Base-by-base conservation (phyloP, 306 rosid genomes). In the Castanea sativa region DNA sequence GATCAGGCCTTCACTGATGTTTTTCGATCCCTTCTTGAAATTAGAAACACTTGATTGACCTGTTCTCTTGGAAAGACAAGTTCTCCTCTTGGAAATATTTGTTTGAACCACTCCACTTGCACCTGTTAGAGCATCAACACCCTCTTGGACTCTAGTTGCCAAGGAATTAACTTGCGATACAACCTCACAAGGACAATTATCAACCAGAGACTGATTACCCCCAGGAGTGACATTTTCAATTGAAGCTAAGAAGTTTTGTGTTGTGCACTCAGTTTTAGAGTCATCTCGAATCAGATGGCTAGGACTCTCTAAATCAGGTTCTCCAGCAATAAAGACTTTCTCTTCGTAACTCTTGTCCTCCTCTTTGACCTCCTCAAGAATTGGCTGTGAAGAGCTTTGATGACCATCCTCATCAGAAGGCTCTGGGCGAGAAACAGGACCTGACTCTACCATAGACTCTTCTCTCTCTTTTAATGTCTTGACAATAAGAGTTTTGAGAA, bases 401-500 rank as follows among this genome's bases (percentile, higher is more conserved):
- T 93, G 84, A 73, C 80, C 92, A 32, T 91, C 96, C 21, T 92
- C 96, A 15, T 92, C 93, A 23, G 89, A 87, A 60, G 94, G 92
- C 75, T 87, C 90, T 30, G 82, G 81, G 81, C 78, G 79, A 18
- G 90, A 73, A 58, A 64, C 53, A 21, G 93, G 91, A 78, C 85
- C 83, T 1, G 90, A 80, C 67, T 93, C 94, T 65, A 83, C 79
- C 55, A 89, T 70, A 20, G 90, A 91, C 75, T 91, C 99, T 75
- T 90, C 95, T 81, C 99, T 84, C 75, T 91, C 93, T 84, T 79
- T 88, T 6, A 91, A 83, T 71, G 97, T 89, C 93, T 81, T 90
- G 55, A 76, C 86, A 2, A 95, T 89, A 69, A 95, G 98, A 60
- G 92, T 95, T 84, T 90, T 95, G 83, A 95, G 98, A 69, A 95